Conservation (phyloP, 306 rosid species). For the Casuarina cunninghamiana region DNA sequence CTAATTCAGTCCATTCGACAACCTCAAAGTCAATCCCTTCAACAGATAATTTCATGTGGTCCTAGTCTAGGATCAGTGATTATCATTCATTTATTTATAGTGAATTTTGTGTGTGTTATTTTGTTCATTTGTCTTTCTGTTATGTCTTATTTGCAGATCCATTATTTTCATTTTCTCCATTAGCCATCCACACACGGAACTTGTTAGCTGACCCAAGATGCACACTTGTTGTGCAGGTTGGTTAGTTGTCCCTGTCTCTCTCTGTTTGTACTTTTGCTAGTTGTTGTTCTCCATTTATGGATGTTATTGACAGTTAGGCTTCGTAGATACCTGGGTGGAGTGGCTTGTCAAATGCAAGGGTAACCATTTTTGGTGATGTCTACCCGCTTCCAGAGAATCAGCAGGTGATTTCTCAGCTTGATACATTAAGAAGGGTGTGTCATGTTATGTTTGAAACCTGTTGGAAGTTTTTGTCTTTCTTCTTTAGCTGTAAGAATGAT, state of each 20-base stretch:
- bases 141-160: constrained; percentile 64
- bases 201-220: constrained; percentile 94
- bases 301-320: constrained; percentile 41
- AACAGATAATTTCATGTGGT: background rate
- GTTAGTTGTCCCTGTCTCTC: constrained; percentile 32
- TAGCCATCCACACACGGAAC: constrained; percentile 97
- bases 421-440: constrained; percentile 18
- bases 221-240: constrained; percentile 97
- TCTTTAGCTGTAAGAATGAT: constrained; percentile 11
- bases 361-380: constrained; percentile 95
- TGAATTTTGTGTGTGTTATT: constrained; percentile 17
- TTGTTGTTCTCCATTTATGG: constrained; percentile 31
- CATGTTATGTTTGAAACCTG: constrained; percentile 1
- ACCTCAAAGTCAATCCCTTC: background rate
- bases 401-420: constrained; percentile 54
- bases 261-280: constrained; percentile 18
- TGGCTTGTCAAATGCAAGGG: constrained; percentile 98
- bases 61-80: constrained; percentile 7
- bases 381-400: constrained; percentile 92
- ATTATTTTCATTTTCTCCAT: constrained; percentile 92
- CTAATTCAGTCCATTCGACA: background rate
- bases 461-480: constrained; percentile 15
- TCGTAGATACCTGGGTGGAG: constrained; percentile 99
- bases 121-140: constrained; percentile 7
- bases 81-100: background rate